These are phyloP conservation scores for Dovyalis caffra DNA, from an alignment of 345 rosid species.

Conservation along the genomic window DNA sequence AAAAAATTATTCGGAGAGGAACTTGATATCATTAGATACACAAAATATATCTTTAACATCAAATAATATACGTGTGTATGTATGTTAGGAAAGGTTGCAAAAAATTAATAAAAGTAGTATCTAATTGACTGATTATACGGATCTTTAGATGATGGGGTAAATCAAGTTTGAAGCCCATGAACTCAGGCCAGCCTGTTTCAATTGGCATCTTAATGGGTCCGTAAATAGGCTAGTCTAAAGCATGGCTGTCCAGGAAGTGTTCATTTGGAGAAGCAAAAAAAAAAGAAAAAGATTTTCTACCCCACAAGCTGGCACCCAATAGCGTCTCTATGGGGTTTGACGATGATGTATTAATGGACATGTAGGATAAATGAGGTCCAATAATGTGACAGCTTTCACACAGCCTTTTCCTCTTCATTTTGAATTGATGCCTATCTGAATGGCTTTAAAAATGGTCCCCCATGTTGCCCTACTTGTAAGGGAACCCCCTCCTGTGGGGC, in stretches of 20 bases:
- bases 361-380: slow-evolving; percentile 11
- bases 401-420: background rate
- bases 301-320: slow-evolving; percentile 1
- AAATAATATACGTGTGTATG: no score
- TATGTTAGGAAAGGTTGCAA: no score
- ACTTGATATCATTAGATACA: no score
- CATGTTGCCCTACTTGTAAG: slow-evolving; percentile 26
- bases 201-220: background rate
- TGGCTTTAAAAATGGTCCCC: slow-evolving; percentile 25
- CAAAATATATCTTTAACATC: no score
- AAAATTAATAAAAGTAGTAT: no score
- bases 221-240: background rate
- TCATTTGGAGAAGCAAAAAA: background rate
- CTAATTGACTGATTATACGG: no score
- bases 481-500: slow-evolving; percentile 20
- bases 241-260: background rate
- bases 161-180: no score
- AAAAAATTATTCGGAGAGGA: no score
- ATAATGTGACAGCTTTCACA: slow-evolving; percentile 15
- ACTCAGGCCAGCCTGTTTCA: no score
- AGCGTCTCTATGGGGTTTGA: background rate
- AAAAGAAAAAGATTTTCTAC: background rate
- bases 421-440: slow-evolving; percentile 22
- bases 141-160: no score
- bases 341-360: slow-evolving; percentile 3